A percentile compares a stretch with the other conserved stretches of the same genome.
These are phyloP conservation scores for Trichophyton simii DNA, from an alignment of 2,329 filamentous ascomycete species.

Conservation along the genomic window DNA sequence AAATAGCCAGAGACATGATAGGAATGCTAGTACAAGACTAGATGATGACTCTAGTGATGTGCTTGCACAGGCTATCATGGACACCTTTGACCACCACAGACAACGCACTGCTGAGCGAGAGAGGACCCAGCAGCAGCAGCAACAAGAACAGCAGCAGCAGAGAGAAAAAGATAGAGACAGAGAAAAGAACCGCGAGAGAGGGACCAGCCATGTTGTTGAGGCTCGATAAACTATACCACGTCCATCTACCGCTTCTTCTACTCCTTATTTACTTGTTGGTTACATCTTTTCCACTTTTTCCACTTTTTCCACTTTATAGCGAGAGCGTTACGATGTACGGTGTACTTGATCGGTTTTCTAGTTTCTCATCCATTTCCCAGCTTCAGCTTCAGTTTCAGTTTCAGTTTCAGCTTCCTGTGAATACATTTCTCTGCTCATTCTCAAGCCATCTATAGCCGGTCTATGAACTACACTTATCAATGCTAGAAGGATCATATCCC, in stretches of 20 bases:
- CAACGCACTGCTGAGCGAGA: conserved; percentile 22
- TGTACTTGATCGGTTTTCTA: background rate
- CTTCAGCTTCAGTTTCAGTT: background rate
- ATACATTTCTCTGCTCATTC: background rate
- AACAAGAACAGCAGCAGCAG: conserved; percentile 5
- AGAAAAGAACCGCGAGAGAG: background rate
- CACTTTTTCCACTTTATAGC: background rate
- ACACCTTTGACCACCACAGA: conserved; percentile 29
- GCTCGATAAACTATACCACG: background rate
- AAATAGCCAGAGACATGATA: background rate
- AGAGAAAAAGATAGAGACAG: conserved; percentile 6
- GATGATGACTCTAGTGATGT: conserved; percentile 30
- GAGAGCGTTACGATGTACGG: background rate
- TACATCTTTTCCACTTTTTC: background rate
- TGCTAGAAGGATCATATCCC: background rate
- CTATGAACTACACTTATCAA: background rate
- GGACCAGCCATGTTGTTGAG: background rate
- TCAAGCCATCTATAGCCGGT: no score
- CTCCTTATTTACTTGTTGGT: background rate
- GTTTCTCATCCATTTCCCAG: no score
- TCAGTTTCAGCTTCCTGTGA: background rate
- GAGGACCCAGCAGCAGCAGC: background rate
- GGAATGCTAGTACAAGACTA: conserved; percentile 12
- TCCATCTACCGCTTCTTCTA: background rate
- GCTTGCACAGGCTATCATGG: conserved; percentile 32